Evolutionary conservation across 1,284 basidiomycete genomes (phyloP), one percentile per base, ranked within the genome.

Genomic region (Papiliotrema fonsecae): DNA sequence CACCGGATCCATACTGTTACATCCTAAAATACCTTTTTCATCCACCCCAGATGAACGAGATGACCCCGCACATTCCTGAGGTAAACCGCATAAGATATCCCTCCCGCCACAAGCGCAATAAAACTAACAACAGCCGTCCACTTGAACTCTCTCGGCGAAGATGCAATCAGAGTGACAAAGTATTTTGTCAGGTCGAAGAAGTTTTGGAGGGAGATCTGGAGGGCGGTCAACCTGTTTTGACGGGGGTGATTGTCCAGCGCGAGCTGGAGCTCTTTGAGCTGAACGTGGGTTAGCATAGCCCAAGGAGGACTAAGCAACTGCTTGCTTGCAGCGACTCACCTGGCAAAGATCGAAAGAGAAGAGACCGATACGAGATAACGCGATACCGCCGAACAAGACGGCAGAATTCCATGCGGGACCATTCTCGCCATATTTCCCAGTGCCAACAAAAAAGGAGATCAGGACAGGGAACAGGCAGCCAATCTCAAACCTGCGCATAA

Each of bases 291-390:
- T n/a, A n/a, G n/a, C n/a, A n/a, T 10, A 18, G 6, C 14, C 18
- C 38, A 13, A 27, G 11, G 4, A 6, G 32, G 27, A 28, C 32
- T 49, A 28, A 56, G 32, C 47, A 14, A 39, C 34, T 9, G 16
- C 16, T 36, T 16, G n/a, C 35, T n/a, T 24, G 7, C 4, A 5
- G n/a, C 22, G 31, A 52, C 58, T 44, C 27, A 58, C 58, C 45
- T 61, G 60, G 28, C 67, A 64, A 0, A 78, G 62, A 49, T 79
- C 78, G 47, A 78, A 78, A 0, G 69, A 65, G 76, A 76, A 79
- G 10, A 79, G 60, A 25, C 71, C 70, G 35, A 72, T 61, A 16
- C 71, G 60, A 6, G 63, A 66, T 2, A 69, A 50, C 6, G 69
- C 64, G 28, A 72, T 65, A 10, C 65, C 66, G 9, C 61, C 64